Conservation (phyloP, 2,329 filamentous ascomycete genomes). For the Fusarium sp. region DNA sequence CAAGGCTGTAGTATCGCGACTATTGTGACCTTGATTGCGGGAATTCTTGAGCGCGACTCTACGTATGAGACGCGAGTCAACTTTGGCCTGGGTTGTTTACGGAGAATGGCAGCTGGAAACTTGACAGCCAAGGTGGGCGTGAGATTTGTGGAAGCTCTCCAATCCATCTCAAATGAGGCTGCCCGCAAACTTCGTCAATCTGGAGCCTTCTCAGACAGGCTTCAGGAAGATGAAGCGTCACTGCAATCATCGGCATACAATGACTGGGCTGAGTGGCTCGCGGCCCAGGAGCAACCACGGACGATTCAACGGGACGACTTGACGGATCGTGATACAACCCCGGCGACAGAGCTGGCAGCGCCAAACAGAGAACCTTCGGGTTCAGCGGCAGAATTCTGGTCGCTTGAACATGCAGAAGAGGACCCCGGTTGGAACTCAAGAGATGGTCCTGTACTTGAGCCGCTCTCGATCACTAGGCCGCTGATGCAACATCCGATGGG, state of each 20-base stretch:
- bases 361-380: not conserved
- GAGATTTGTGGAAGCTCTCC: constrained; percentile 46
- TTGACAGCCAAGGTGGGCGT: constrained; percentile 43
- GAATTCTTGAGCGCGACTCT: constrained; percentile 54
- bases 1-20: constrained; percentile 58
- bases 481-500: constrained; percentile 7
- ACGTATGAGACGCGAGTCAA: constrained; percentile 49
- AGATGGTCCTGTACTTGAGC: not conserved
- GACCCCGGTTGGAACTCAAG: constrained; percentile 4
- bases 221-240: not conserved
- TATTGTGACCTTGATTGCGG: constrained; percentile 53
- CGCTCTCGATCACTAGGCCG: constrained; percentile 7
- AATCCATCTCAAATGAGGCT: constrained; percentile 43
- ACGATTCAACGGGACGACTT: not conserved
- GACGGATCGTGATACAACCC: not conserved
- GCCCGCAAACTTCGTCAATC: constrained; percentile 27
- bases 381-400: not conserved
- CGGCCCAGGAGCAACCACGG: constrained; percentile 20
- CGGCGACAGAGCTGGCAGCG: not conserved
- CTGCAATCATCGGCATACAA: constrained; percentile 26
- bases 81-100: constrained; percentile 53
- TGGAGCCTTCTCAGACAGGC: not conserved
- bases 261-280: constrained; percentile 44
- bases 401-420: not conserved
- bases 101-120: constrained; percentile 53